Evolutionary conservation across 768 basidiomycete genomes (phyloP).

Genomic region (Leccinum uliginosum): DNA sequence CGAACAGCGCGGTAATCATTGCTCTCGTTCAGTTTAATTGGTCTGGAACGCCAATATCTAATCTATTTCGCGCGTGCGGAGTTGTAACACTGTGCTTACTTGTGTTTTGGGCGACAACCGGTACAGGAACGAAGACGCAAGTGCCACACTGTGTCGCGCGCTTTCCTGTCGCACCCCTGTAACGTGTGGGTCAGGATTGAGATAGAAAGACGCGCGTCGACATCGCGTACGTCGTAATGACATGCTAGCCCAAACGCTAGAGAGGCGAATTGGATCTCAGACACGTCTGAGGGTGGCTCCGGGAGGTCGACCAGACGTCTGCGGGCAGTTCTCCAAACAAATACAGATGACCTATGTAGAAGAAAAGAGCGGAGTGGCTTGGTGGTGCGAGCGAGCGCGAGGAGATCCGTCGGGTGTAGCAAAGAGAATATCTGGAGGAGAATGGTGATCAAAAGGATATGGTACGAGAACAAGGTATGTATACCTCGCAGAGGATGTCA

Average conservation of each 20-base stretch:
- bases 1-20: constrained; percentile 6
- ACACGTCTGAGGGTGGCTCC: constrained; percentile 41
- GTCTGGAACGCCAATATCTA: constrained; percentile 7
- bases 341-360: constrained; percentile 26
- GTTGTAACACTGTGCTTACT: constrained; percentile 13
- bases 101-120: constrained; percentile 22
- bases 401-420: constrained; percentile 42
- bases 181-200: not conserved
- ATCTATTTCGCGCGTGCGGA: not conserved
- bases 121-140: constrained; percentile 31
- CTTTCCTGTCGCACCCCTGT: constrained; percentile 24
- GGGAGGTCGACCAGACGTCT: constrained; percentile 39
- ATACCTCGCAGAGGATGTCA: constrained; percentile 28
- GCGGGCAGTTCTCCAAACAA: constrained; percentile 33
- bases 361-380: constrained; percentile 39
- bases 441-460: not conserved
- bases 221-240: constrained; percentile 28
- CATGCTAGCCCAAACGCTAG: constrained; percentile 47
- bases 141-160: constrained; percentile 29
- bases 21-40: constrained; percentile 14
- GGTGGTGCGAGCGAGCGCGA: constrained; percentile 42
- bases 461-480: not conserved
- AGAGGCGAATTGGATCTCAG: constrained; percentile 46
- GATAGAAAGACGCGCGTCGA: not conserved
- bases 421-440: constrained; percentile 38